A percentile compares a stretch with the other conserved stretches of the same genome.
phyloP scores from a whole-genome alignment of 805 yeast genomes.

The Saturnispora quitensis region DNA sequence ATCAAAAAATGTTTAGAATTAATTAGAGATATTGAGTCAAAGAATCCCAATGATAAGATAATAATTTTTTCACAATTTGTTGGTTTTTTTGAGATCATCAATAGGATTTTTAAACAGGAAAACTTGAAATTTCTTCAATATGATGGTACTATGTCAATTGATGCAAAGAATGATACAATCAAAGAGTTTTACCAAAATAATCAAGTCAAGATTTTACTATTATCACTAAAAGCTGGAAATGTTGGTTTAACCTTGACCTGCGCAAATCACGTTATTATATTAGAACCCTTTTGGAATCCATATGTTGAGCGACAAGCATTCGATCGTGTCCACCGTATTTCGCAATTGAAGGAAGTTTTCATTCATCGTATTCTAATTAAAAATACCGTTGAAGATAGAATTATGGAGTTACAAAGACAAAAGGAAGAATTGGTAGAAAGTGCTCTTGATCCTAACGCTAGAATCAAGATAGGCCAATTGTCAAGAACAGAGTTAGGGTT shows the following conservation, averaged over 20 bases:
- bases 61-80: slow-evolving; percentile 85
- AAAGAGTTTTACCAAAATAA: slow-evolving; percentile 53
- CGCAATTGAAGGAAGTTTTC: slow-evolving; percentile 70
- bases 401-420: slow-evolving; percentile 65
- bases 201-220: slow-evolving; percentile 47
- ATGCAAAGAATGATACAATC: slow-evolving; percentile 55
- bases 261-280: slow-evolving; percentile 83
- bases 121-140: slow-evolving; percentile 49
- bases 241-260: slow-evolving; percentile 91
- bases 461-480: slow-evolving; percentile 53
- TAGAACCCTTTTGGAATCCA: slow-evolving; percentile 98
- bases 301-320: slow-evolving; percentile 95
- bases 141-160: slow-evolving; percentile 75
- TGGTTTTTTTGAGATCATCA: slow-evolving; percentile 58
- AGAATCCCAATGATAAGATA: slow-evolving; percentile 60
- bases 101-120: slow-evolving; percentile 40
- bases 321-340: slow-evolving; percentile 92
- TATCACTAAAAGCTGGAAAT: slow-evolving; percentile 88
- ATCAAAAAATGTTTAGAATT: slow-evolving; percentile 51
- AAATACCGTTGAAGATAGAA: slow-evolving; percentile 84
- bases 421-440: slow-evolving; percentile 72
- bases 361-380: slow-evolving; percentile 64
- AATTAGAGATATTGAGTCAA: slow-evolving; percentile 39
- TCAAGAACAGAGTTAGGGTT: slow-evolving; percentile 65
- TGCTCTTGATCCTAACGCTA: slow-evolving; percentile 74